Conservation (phyloP, 257 asterid species). For the Jacaranda mimosifolia region DNA sequence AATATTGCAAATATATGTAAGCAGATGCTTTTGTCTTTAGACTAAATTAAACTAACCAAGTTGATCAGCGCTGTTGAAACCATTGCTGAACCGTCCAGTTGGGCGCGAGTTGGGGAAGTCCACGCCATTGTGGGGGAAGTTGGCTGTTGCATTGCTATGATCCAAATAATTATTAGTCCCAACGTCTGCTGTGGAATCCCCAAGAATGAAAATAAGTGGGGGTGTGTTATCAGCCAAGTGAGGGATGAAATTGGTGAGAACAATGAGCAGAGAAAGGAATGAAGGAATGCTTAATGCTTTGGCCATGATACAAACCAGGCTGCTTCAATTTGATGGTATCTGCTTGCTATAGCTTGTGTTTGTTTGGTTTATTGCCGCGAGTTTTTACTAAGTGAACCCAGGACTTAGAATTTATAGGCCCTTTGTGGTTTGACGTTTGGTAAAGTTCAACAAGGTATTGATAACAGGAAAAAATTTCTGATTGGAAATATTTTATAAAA, state of each 20-base stretch:
- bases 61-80: constrained; percentile 58
- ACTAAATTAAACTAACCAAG: constrained; percentile 42
- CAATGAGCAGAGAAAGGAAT: constrained; percentile 24
- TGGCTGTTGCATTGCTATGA: constrained; percentile 43
- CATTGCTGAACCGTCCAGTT: constrained; percentile 75
- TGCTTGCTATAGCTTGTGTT: not conserved
- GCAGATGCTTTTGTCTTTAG: constrained; percentile 1
- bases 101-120: constrained; percentile 52
- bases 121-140: constrained; percentile 55
- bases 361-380: not conserved
- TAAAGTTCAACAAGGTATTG: not conserved
- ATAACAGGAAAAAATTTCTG: not conserved
- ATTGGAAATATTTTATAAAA: constrained; percentile 15
- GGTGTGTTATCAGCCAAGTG: constrained; percentile 13
- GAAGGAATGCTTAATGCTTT: not conserved
- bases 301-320: constrained; percentile 24
- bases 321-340: not conserved
- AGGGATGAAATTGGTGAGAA: constrained; percentile 12
- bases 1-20: not conserved
- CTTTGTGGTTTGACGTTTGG: not conserved
- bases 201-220: constrained; percentile 51
- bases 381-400: not conserved
- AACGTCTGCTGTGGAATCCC: constrained; percentile 67
- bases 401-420: constrained; percentile 1
- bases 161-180: constrained; percentile 54